Percentiles rank a stretch among this genome's conserved stretches.
Conservation (phyloP, 768 basidiomycete species). For the Flagelloscypha sp. region DNA sequence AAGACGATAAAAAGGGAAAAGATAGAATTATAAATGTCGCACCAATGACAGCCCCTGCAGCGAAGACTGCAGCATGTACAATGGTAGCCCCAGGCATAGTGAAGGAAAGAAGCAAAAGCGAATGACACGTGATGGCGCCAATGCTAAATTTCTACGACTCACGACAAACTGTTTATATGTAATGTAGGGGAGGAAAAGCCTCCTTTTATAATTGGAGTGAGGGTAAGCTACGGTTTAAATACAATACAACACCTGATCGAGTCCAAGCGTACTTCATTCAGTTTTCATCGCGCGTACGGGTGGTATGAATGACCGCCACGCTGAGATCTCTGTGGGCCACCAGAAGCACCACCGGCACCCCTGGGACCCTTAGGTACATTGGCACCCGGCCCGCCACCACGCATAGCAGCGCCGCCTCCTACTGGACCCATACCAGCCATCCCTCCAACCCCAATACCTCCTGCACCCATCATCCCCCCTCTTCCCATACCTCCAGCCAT, state of each 20-base stretch:
- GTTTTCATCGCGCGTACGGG: conserved; percentile 67
- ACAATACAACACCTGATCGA: too few relatives aligned
- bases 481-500: conserved; percentile 28
- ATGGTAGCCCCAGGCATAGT: conserved; percentile 44
- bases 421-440: conserved; percentile 33
- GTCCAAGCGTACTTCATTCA: too few relatives aligned
- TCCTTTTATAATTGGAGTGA: too few relatives aligned
- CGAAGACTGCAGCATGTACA: conserved; percentile 66
- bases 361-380: conserved; percentile 45
- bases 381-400: conserved; percentile 22
- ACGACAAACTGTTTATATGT: too few relatives aligned
- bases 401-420: conserved; percentile 30
- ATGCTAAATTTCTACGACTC: too few relatives aligned
- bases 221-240: too few relatives aligned
- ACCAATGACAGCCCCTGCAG: conserved; percentile 75
- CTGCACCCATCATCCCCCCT: conserved; percentile 17
- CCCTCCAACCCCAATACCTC: conserved; percentile 18
- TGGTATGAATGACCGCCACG: conserved; percentile 79
- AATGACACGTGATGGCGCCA: too few relatives aligned
- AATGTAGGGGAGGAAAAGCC: too few relatives aligned
- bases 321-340: conserved; percentile 68
- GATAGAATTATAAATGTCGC: too few relatives aligned
- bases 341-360: conserved; percentile 53
- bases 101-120: too few relatives aligned
- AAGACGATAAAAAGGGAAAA: too few relatives aligned